Conservation (phyloP, 306 rosid species). For the Cucurbita ficifolia region DNA sequence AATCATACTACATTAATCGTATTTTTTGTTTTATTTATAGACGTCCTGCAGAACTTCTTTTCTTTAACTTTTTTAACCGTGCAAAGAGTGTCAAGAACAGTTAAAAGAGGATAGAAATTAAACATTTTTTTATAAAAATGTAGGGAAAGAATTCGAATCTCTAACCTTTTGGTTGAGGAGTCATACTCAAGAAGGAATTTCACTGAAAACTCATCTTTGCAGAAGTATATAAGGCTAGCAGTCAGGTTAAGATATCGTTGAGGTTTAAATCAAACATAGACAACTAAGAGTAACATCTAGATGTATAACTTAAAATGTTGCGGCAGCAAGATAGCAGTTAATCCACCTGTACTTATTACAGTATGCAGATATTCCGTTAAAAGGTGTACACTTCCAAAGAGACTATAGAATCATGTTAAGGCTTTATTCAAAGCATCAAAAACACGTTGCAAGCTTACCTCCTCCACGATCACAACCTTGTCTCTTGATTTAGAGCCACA, state of each 20-base stretch:
- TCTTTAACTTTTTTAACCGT: background rate
- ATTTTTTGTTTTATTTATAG: background rate
- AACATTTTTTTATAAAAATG: no score
- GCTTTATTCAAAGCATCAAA: constrained; percentile 52
- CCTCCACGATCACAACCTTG: constrained; percentile 74
- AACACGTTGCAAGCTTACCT: constrained; percentile 48
- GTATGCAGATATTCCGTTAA: background rate
- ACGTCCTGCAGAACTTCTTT: background rate
- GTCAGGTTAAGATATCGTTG: background rate
- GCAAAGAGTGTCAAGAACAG: background rate
- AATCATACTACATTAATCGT: background rate
- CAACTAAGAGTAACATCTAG: background rate
- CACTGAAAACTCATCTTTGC: background rate
- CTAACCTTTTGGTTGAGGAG: background rate
- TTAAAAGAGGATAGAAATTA: background rate
- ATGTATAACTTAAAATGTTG: background rate
- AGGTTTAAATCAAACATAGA: background rate
- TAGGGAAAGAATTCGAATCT: background rate
- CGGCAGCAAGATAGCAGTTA: background rate
- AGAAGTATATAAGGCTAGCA: background rate
- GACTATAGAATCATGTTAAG: constrained; percentile 22
- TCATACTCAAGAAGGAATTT: background rate
- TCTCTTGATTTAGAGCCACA: constrained; percentile 87
- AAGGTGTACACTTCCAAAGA: background rate
- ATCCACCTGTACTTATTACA: background rate